These are phyloP conservation scores for Hortaea werneckii DNA, from an alignment of 2,329 filamentous ascomycete genomes.

Conservation along the genomic window DNA sequence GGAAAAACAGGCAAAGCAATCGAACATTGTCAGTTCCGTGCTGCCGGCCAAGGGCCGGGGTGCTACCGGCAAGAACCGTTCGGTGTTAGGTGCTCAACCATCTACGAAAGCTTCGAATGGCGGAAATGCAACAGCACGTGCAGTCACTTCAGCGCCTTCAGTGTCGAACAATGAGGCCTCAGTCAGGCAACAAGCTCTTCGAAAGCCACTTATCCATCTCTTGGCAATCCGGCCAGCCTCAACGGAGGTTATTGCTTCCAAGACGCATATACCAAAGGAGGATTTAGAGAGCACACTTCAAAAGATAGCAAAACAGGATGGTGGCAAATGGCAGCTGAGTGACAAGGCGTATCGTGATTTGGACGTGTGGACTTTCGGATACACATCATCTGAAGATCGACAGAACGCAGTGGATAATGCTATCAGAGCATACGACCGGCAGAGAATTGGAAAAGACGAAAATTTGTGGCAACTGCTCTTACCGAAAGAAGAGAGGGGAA, in stretches of 20 bases:
- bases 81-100: slow-evolving; percentile 9
- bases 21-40: slow-evolving; percentile 25
- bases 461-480: slow-evolving; percentile 53
- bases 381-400: slow-evolving; percentile 45
- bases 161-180: slow-evolving; percentile 26
- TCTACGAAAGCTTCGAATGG: slow-evolving; percentile 30
- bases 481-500: slow-evolving; percentile 50
- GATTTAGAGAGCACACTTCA: slow-evolving; percentile 38
- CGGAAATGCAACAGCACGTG: slow-evolving; percentile 24
- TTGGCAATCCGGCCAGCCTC: slow-evolving; percentile 44
- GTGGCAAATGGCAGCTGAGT: slow-evolving; percentile 44
- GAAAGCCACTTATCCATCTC: slow-evolving; percentile 39
- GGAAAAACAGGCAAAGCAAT: slow-evolving; percentile 48
- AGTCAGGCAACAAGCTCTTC: slow-evolving; percentile 32
- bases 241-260: slow-evolving; percentile 35
- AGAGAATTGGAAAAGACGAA: slow-evolving; percentile 49
- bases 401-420: slow-evolving; percentile 52
- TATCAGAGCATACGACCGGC: slow-evolving; percentile 52
- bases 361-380: slow-evolving; percentile 52
- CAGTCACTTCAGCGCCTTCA: slow-evolving; percentile 29
- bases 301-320: slow-evolving; percentile 44
- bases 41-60: slow-evolving; percentile 24
- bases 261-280: slow-evolving; percentile 38
- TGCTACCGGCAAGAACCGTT: slow-evolving; percentile 16
- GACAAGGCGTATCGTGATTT: slow-evolving; percentile 53